Evolutionary conservation across 106 monocot genomes (phyloP).

Genomic region (Amphibolis antarctica): DNA sequence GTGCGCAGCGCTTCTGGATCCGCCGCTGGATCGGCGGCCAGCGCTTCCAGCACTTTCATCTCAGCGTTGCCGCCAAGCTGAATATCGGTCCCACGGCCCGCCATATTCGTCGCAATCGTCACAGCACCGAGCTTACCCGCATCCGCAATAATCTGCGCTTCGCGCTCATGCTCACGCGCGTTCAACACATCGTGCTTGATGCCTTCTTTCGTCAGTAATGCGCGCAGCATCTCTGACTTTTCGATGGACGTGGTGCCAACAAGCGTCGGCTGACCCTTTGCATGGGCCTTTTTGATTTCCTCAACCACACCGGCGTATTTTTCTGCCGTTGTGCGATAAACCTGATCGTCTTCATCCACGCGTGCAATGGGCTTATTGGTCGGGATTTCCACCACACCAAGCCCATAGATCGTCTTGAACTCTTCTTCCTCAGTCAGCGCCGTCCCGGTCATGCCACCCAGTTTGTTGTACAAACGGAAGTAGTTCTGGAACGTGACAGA

Average conservation of each 20-base stretch:
- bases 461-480: neutral
- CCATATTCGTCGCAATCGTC: conserved; percentile 5
- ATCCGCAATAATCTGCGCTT: neutral
- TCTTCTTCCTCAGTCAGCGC: neutral
- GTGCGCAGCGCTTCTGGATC: too few relatives aligned
- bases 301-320: neutral
- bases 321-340: neutral
- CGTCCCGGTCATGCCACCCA: conserved; percentile 1
- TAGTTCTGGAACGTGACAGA: neutral
- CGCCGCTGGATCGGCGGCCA: too few relatives aligned
- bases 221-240: neutral
- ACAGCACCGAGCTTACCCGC: neutral
- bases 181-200: neutral
- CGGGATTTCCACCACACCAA: neutral
- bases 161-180: neutral
- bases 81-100: conserved; percentile 2
- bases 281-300: neutral
- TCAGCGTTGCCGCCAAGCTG: neutral
- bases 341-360: neutral
- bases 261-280: neutral
- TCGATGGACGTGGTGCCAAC: neutral
- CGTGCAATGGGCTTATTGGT: neutral
- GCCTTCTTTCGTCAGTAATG: neutral
- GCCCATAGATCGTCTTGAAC: neutral
- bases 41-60: too few relatives aligned